Conservation (phyloP, 2,329 filamentous ascomycete genomes). For the Apiospora koreana region DNA sequence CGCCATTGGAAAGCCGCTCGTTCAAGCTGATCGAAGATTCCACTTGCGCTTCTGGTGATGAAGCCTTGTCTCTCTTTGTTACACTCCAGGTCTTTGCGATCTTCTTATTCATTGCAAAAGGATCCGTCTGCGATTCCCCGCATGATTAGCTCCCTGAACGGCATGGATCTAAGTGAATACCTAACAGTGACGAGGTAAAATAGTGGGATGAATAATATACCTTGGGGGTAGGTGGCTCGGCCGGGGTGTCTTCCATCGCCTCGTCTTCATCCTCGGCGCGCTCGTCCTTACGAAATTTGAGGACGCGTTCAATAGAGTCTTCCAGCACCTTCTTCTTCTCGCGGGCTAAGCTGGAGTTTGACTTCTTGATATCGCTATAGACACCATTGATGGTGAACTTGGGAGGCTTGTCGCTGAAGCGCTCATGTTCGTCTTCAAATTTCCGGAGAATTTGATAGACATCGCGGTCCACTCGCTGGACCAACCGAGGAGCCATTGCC, state of each 20-base stretch:
- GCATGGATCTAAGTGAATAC: slow-evolving; percentile 11
- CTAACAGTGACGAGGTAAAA: slow-evolving; percentile 20
- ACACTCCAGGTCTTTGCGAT: slow-evolving; percentile 43
- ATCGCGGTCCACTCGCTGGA: slow-evolving; percentile 62
- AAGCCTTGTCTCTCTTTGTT: slow-evolving; percentile 21
- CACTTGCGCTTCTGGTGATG: slow-evolving; percentile 24
- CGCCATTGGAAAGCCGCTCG: slow-evolving; percentile 63
- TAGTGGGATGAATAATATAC: neutral
- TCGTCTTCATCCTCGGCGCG: slow-evolving; percentile 39
- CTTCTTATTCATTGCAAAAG: slow-evolving; percentile 41
- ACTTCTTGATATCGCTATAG: slow-evolving; percentile 79
- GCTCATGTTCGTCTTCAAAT: slow-evolving; percentile 64
- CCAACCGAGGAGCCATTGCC: neutral
- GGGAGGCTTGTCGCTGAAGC: slow-evolving; percentile 31
- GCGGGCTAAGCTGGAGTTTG: slow-evolving; percentile 83
- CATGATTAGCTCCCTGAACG: neutral
- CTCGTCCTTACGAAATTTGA: slow-evolving; percentile 72
- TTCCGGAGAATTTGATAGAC: slow-evolving; percentile 81
- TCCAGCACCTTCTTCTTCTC: slow-evolving; percentile 81
- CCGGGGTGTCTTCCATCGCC: slow-evolving; percentile 26
- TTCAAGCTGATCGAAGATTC: slow-evolving; percentile 27
- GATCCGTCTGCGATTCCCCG: slow-evolving; percentile 15
- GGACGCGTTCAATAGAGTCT: slow-evolving; percentile 80
- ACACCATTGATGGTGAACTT: slow-evolving; percentile 61
- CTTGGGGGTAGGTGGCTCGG: slow-evolving; percentile 24